Conservation (phyloP, 441 rosid genomes). For the Erysimum pusillum region DNA sequence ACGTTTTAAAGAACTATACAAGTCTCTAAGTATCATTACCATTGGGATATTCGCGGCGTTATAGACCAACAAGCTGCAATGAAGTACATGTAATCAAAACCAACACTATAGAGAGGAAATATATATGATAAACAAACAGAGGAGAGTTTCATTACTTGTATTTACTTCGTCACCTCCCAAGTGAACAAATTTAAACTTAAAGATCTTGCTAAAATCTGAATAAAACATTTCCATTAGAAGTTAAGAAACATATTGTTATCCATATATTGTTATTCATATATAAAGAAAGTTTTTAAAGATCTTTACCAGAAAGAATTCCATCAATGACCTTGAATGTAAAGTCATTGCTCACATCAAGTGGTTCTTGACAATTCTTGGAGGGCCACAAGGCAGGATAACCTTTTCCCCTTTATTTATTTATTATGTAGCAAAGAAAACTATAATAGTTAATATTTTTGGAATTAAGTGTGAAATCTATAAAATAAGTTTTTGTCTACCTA, state of each 20-base stretch:
- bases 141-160: conserved; percentile 55
- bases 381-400: conserved; percentile 88
- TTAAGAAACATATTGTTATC: background rate
- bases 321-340: conserved; percentile 75
- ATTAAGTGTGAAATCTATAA: background rate
- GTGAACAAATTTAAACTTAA: conserved; percentile 73
- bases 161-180: conserved; percentile 88
- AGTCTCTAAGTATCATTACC: conserved; percentile 52
- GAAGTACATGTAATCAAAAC: conserved; percentile 29
- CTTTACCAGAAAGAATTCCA: conserved; percentile 77
- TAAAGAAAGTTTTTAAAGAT: background rate
- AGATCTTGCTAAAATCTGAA: conserved; percentile 86
- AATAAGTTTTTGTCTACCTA: no score
- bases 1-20: background rate
- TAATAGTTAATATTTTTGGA: background rate
- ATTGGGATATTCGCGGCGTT: conserved; percentile 58
- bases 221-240: background rate
- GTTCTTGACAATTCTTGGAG: conserved; percentile 70
- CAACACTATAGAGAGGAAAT: background rate
- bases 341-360: conserved; percentile 78
- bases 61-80: conserved; percentile 74
- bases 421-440: background rate
- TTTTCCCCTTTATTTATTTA: conserved; percentile 56
- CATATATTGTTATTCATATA: background rate
- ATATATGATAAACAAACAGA: background rate